Evolutionary conservation across 2,329 filamentous ascomycete genomes (phyloP).

Genomic region (Penicillium occitanis): DNA sequence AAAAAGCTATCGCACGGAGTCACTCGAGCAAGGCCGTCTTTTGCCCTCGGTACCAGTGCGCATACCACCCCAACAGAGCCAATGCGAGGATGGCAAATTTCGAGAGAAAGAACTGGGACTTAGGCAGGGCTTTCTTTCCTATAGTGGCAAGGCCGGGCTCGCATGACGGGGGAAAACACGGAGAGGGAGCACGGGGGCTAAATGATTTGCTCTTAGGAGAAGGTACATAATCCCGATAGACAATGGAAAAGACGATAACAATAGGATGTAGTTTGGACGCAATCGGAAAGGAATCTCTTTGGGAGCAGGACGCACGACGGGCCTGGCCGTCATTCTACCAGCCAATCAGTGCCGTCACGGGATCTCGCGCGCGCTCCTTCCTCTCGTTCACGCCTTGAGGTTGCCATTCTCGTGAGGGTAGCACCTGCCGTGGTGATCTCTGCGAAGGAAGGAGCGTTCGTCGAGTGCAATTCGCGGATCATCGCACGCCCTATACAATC

Average conservation of each 20-base stretch:
- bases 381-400: not conserved
- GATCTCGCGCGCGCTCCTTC: slow-evolving; percentile 6
- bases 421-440: slow-evolving; percentile 8
- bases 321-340: not conserved
- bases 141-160: not conserved
- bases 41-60: not conserved
- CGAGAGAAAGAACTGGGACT: not conserved
- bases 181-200: slow-evolving; percentile 13
- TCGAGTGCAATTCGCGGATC: slow-evolving; percentile 20
- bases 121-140: not conserved
- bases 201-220: slow-evolving; percentile 15
- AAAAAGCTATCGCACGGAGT: not conserved
- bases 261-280: slow-evolving; percentile 10
- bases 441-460: slow-evolving; percentile 12
- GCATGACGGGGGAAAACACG: not conserved
- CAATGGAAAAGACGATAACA: not conserved
- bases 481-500: slow-evolving; percentile 17
- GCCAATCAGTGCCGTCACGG: slow-evolving; percentile 12
- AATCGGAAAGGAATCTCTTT: not conserved
- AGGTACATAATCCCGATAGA: not conserved
- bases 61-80: not conserved
- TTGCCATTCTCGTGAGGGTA: not conserved
- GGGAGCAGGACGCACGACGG: not conserved
- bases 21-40: slow-evolving; percentile 2
- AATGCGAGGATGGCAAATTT: slow-evolving; percentile 1